These are phyloP conservation scores for Uronychia binucleata DNA, from an alignment of 73 alveolate genomes.

Conservation along the genomic window DNA sequence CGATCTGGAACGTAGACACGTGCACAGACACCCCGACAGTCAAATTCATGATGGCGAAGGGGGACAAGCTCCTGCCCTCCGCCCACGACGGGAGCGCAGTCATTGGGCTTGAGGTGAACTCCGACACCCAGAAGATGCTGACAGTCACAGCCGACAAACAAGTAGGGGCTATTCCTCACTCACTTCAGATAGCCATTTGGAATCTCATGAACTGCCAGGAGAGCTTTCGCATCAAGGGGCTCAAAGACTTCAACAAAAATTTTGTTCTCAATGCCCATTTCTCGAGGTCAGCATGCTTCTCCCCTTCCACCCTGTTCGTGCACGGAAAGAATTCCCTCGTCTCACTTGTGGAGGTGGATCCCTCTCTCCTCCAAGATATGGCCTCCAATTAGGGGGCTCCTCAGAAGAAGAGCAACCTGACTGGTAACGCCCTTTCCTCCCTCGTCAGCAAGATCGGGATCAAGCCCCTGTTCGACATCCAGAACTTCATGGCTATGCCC, in stretches of 20 bases:
- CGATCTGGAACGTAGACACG: conserved; percentile 34
- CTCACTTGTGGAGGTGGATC: not conserved
- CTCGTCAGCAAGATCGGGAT: not conserved
- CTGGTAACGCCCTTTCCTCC: not conserved
- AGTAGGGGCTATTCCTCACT: not conserved
- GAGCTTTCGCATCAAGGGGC: not conserved
- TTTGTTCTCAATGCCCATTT: not conserved
- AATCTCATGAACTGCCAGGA: not conserved
- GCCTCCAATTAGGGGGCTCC: not conserved
- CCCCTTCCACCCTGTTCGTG: not conserved
- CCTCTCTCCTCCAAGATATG: not conserved
- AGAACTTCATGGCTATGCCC: not conserved
- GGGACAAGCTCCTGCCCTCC: not conserved
- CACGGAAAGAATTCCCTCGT: not conserved
- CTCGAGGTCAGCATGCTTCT: not conserved
- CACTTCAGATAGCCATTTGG: not conserved
- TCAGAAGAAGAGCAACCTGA: not conserved
- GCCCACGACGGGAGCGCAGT: not conserved
- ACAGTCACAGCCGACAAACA: not conserved
- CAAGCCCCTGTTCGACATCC: not conserved
- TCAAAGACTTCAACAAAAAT: not conserved
- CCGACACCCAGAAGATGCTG: not conserved
- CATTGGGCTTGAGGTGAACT: not conserved
- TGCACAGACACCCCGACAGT: conserved; percentile 33
- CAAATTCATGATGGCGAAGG: not conserved